A percentile compares a stretch with the other conserved stretches of the same genome.
Evolutionary conservation across 768 basidiomycete genomes (phyloP).

Genomic region (Podaxis mareebaensis): DNA sequence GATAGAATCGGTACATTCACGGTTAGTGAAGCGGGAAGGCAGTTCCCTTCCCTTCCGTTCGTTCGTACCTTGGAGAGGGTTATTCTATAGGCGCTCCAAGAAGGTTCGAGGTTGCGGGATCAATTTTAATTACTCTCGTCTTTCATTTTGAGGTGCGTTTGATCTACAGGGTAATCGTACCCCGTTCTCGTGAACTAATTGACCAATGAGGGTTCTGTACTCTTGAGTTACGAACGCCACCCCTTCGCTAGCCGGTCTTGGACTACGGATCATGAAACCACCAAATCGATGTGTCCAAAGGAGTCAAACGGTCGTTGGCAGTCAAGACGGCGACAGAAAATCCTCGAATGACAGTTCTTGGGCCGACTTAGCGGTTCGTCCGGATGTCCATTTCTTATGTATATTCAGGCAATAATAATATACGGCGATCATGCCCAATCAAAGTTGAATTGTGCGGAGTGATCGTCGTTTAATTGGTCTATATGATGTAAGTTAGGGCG

Average conservation of each 20-base stretch:
- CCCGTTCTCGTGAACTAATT: background rate
- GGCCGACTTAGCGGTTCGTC: background rate
- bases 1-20: too few relatives aligned
- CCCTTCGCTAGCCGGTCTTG: background rate
- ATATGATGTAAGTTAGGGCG: background rate
- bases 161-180: too few relatives aligned
- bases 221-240: background rate
- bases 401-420: background rate
- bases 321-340: too few relatives aligned
- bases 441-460: background rate
- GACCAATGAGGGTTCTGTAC: background rate
- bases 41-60: too few relatives aligned
- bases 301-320: background rate
- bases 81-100: too few relatives aligned
- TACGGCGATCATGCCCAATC: background rate
- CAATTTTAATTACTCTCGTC: too few relatives aligned
- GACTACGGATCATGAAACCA: background rate
- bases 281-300: background rate
- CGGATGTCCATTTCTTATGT: background rate
- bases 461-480: background rate
- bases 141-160: too few relatives aligned
- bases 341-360: background rate
- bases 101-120: too few relatives aligned
- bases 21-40: too few relatives aligned
- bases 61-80: background rate